Conservation (phyloP, 2,329 filamentous ascomycete species). For the Phialocephala sp. region DNA sequence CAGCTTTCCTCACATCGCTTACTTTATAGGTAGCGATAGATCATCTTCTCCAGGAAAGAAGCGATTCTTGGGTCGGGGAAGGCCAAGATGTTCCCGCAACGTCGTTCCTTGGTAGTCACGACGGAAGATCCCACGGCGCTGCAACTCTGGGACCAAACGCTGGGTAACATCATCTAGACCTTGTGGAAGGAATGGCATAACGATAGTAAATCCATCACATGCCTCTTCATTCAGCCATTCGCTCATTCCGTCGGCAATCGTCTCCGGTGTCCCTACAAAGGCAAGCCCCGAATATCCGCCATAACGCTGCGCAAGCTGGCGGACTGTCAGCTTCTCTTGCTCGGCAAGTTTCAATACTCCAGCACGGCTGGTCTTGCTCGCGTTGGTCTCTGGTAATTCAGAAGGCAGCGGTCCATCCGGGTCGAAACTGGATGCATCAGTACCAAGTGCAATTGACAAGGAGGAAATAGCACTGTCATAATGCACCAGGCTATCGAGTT, state of each 20-base stretch:
- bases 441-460: constrained; percentile 54
- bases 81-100: constrained; percentile 58
- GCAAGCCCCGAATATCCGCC: constrained; percentile 56
- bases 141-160: constrained; percentile 55
- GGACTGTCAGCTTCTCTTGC: constrained; percentile 53
- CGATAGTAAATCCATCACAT: constrained; percentile 57
- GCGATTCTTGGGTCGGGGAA: constrained; percentile 49
- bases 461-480: constrained; percentile 60
- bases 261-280: constrained; percentile 56
- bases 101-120: constrained; percentile 58
- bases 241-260: constrained; percentile 55
- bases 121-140: constrained; percentile 56
- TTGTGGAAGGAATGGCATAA: constrained; percentile 57
- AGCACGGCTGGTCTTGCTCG: constrained; percentile 55
- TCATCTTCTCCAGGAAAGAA: constrained; percentile 16
- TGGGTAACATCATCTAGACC: constrained; percentile 56
- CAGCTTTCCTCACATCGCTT: no score
- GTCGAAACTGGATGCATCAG: constrained; percentile 54
- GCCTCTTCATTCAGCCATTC: constrained; percentile 54
- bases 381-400: constrained; percentile 58
- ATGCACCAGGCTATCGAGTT: constrained; percentile 57
- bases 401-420: constrained; percentile 55
- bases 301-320: constrained; percentile 56
- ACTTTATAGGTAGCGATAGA: no score
- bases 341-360: constrained; percentile 51